phyloP scores from a whole-genome alignment of 2,329 filamentous ascomycete species.

The Fusarium tricinctum region DNA sequence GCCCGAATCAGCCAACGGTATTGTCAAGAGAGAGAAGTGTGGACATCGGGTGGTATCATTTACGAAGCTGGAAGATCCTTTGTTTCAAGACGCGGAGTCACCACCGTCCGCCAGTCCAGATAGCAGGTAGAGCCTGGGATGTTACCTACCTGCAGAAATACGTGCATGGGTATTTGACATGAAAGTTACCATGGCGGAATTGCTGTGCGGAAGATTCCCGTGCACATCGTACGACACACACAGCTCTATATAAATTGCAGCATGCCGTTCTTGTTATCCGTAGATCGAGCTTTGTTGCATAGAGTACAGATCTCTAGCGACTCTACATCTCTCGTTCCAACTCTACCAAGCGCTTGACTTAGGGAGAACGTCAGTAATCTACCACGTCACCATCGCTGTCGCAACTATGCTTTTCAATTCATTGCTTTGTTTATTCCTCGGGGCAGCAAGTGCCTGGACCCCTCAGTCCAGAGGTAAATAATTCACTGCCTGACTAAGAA shows the following conservation, averaged over 20 bases:
- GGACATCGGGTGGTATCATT: neutral
- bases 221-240: neutral
- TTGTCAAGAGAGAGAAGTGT: neutral
- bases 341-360: neutral
- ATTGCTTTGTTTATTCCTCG: neutral
- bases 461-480: constrained; percentile 19
- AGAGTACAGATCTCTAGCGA: neutral
- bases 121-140: neutral
- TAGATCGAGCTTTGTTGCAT: neutral
- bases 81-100: neutral
- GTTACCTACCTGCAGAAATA: neutral
- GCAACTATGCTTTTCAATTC: neutral
- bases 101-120: neutral
- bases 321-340: rapidly evolving
- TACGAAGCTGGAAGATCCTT: neutral
- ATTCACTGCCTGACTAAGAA: too few relatives aligned
- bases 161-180: neutral
- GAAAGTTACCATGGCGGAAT: neutral
- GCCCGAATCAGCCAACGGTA: neutral
- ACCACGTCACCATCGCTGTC: too few relatives aligned
- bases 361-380: too few relatives aligned
- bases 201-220: neutral
- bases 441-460: constrained; percentile 12
- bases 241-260: neutral
- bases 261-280: too few relatives aligned